A percentile compares a stretch with the other conserved stretches of the same genome.
Conservation (phyloP, 2,329 filamentous ascomycete species). For the Coniochaeta sp. region DNA sequence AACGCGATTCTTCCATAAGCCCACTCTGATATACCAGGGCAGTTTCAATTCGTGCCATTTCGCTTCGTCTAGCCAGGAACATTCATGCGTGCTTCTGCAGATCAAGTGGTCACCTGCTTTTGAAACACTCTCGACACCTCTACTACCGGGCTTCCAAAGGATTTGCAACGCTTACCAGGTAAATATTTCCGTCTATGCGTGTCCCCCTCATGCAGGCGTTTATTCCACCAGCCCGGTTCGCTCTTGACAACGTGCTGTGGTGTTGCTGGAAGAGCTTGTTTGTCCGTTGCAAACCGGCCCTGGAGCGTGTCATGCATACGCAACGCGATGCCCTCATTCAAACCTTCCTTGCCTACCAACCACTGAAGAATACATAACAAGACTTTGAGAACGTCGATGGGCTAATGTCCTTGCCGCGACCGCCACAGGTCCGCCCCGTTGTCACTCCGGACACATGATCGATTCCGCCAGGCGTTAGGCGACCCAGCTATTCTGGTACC, state of each 20-base stretch:
- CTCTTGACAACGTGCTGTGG: neutral
- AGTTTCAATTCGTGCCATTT: neutral
- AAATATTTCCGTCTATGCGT: neutral
- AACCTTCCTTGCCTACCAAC: neutral
- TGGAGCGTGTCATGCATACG: neutral
- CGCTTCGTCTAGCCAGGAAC: constrained; percentile 15
- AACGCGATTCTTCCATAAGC: neutral
- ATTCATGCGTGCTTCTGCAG: constrained; percentile 10
- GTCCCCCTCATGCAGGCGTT: neutral
- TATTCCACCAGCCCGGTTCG: neutral
- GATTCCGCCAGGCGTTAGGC: neutral
- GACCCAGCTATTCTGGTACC: neutral
- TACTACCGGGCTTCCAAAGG: neutral
- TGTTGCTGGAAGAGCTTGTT: neutral
- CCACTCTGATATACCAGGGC: neutral
- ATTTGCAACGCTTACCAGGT: neutral
- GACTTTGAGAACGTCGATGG: neutral
- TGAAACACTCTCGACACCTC: constrained; percentile 14
- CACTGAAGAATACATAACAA: neutral
- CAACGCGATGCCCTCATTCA: neutral
- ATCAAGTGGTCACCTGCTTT: constrained; percentile 5
- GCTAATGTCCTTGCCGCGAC: neutral
- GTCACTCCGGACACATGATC: neutral
- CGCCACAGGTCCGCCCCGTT: neutral
- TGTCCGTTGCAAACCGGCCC: neutral